phyloP scores from a whole-genome alignment of 2,329 filamentous ascomycete species.

The Sclerotinia sclerotiorum region DNA sequence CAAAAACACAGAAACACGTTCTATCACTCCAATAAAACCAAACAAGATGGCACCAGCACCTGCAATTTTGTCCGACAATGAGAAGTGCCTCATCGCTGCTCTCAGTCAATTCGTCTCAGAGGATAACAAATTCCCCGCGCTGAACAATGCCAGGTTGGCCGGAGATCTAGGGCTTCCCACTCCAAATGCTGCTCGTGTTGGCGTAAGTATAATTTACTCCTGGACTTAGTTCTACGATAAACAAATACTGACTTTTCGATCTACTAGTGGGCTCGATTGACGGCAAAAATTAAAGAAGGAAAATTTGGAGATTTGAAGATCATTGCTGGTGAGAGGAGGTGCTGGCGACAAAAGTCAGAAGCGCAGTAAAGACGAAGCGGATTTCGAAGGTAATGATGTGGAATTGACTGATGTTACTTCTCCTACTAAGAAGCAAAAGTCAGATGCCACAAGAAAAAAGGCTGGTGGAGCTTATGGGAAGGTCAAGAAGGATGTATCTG shows the following conservation, averaged over 20 bases:
- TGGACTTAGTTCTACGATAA: background rate
- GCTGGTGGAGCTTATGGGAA: background rate
- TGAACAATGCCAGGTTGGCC: background rate
- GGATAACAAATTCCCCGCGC: background rate
- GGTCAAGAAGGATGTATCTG: background rate
- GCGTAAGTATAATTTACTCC: background rate
- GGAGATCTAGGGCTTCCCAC: background rate
- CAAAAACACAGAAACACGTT: background rate
- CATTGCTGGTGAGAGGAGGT: no score
- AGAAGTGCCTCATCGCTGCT: background rate
- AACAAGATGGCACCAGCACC: background rate
- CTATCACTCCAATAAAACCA: background rate
- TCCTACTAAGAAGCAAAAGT: background rate
- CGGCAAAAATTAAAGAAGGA: background rate
- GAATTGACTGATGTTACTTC: background rate
- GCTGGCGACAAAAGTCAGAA: background rate
- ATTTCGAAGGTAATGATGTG: no score
- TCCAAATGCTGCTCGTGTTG: background rate
- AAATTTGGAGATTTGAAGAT: background rate
- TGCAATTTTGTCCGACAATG: background rate
- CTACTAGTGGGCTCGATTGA: background rate
- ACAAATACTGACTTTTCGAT: background rate
- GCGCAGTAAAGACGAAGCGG: background rate
- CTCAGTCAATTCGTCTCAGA: background rate
- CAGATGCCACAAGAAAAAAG: background rate